A percentile compares a stretch with the other conserved stretches of the same genome.
Conservation (phyloP, 192 early-diverging fungal species). For the Funneliformis geosporum region DNA sequence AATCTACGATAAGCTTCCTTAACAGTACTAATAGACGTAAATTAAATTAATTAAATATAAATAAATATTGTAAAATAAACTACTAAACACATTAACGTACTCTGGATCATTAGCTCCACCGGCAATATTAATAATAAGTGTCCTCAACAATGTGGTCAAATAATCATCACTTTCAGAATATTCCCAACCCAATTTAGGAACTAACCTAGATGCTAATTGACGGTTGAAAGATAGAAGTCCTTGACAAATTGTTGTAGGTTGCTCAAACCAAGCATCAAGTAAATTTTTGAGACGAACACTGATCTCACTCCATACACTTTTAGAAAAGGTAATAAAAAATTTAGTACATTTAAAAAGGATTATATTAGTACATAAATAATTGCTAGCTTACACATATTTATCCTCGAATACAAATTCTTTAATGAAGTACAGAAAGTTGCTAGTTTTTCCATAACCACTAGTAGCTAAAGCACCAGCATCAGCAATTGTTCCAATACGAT, state of each 20-base stretch:
- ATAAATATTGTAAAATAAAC: neutral
- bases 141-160: conserved; percentile 72
- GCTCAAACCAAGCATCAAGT: conserved; percentile 64
- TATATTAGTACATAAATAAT: neutral
- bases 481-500: conserved; percentile 80
- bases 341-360: neutral
- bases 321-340: conserved; percentile 35
- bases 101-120: conserved; percentile 66
- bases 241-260: conserved; percentile 60
- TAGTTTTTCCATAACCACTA: conserved; percentile 78
- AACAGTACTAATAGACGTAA: conserved; percentile 41
- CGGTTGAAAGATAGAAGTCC: conserved; percentile 69
- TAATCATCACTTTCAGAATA: conserved; percentile 70
- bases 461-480: conserved; percentile 79
- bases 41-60: neutral
- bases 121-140: conserved; percentile 71
- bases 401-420: conserved; percentile 73
- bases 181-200: conserved; percentile 78
- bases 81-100: neutral
- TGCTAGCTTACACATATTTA: conserved; percentile 65
- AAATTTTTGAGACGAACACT: conserved; percentile 60
- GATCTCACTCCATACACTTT: conserved; percentile 68
- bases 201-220: conserved; percentile 74
- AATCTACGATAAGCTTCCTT: conserved; percentile 74
- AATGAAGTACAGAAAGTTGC: conserved; percentile 73